Evolutionary conservation across 179 eudicot genomes (phyloP), one percentile per base, ranked within the genome.

Genomic region (Beta lomatogona): DNA sequence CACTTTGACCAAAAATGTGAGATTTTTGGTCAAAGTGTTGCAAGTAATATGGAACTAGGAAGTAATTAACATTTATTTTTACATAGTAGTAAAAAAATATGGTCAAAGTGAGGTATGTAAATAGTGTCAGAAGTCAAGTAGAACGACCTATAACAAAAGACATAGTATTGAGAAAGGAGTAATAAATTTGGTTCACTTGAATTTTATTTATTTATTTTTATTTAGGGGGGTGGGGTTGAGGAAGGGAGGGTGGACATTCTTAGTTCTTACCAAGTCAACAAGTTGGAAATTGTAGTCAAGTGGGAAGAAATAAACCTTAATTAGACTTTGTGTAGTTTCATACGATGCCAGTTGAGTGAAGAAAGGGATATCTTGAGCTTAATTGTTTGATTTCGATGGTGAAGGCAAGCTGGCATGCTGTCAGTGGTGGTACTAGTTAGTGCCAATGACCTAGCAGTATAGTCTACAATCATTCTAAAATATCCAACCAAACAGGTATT

Each of bases 301-400:
- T 22, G 36, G 65, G 22, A 58, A 58, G 19, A 9, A 48, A 48
- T 5, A 9, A 48, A 48, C 52, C 52, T 48, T 9, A 48, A 48
- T 6, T 9, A 48, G 52, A 48, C 9, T 58, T 53, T 15, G 21
- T 53, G 64, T 45, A 11, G 22, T 22, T 28, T 73, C 45, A 73
- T 31, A 28, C 31, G 65, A 57, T 74, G 77, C 77, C 77, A 57
- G 65, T 75, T 57, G 66, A 75, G 77, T 75, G 52, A 75, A 28
- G 77, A 22, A 75, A 75, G 57, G 77, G 77, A 59, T 16, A 57
- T 41, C 28, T 36, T 57, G 16, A 19, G n/a, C 45, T n/a, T 58
- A 36, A 19, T 36, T 58, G 55, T 75, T n/a, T 76, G 79, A 76
- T n/a, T 59, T 44, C 19, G 36, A 61, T 36, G 21, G 67, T 60